These are phyloP conservation scores for Puccinia novopanici DNA, from an alignment of 1,284 basidiomycete genomes.

Conservation along the genomic window DNA sequence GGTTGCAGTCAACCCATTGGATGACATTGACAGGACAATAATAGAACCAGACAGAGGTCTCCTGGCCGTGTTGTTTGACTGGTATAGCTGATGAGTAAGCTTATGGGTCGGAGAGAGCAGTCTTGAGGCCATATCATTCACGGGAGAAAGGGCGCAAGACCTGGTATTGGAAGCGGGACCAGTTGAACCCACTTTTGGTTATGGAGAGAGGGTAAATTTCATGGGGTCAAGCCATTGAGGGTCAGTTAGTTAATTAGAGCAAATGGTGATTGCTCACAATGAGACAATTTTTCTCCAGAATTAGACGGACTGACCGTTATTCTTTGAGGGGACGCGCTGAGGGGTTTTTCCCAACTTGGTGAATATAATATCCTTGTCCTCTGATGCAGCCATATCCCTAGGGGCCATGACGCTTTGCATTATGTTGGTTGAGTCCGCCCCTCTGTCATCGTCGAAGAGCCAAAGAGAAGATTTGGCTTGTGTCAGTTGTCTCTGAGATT, in stretches of 20 bases:
- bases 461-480: conserved; percentile 41
- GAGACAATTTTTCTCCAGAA: not conserved
- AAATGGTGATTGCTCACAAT: not conserved
- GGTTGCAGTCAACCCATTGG: not conserved
- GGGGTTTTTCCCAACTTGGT: conserved; percentile 1
- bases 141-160: conserved; percentile 13
- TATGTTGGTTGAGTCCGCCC: conserved; percentile 31
- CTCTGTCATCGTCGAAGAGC: conserved; percentile 27
- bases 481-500: not conserved
- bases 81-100: conserved; percentile 18
- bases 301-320: conserved; percentile 40
- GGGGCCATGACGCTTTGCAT: conserved; percentile 34
- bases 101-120: conserved; percentile 25
- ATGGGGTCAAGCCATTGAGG: not conserved
- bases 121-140: conserved; percentile 15
- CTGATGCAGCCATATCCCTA: conserved; percentile 26
- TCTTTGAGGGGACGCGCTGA: not conserved
- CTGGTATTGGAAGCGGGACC: not conserved
- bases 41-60: conserved; percentile 11
- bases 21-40: not conserved
- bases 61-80: not conserved
- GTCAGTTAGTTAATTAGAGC: not conserved
- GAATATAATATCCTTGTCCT: conserved; percentile 14
- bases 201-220: not conserved
- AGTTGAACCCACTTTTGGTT: not conserved